Base-by-base conservation (phyloP, 768 basidiomycete species). In the Coprinopsis marcescibilis region DNA sequence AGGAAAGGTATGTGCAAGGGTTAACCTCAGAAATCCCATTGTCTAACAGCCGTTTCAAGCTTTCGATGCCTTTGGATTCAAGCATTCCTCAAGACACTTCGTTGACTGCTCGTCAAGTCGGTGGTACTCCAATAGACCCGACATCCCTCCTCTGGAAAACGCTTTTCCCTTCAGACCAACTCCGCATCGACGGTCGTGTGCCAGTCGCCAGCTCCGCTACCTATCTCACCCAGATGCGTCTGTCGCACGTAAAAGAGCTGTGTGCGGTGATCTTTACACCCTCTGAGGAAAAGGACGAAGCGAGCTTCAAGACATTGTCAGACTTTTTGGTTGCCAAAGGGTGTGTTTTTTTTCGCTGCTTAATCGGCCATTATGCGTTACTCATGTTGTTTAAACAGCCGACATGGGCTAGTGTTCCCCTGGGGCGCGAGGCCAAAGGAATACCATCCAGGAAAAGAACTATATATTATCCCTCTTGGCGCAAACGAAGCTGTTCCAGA, bases 101-200 rank as follows among this genome's bases (percentile, higher is more conserved):
- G 37, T 76, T 89, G 3, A 64, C 76, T 27, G 87, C 85, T 3
- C 80, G 84, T 6, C 92, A 92, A 60, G 67, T 87, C n/a, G 91
- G 83, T 29, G 92, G 91, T 13, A 76, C 83, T 38, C 53, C 69
- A 2, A 63, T 93, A 38, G 74, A 70, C 17, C 59, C 61, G 34
- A 71, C 76, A 46, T 83, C 83, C 1, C 62, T 68, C 2, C 75
- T 86, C 20, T 94, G 92, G 91, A 71, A 71, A 46, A 81, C 78
- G 0, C 68, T 95, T 26, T 87, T 94, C 60, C 87, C 89, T 13
- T 69, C 77, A 10, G 76, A 78, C 35, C 67, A 75, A 17, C 71
- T 92, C 17, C 71, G 81, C 19, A 88, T 93, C 50, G 90, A 91
- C 53, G 91, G 91, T 0, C 83, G 91, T 29, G 89, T 95, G 19